phyloP scores from a whole-genome alignment of 2,329 filamentous ascomycete genomes.

The Elsinoe australis region DNA sequence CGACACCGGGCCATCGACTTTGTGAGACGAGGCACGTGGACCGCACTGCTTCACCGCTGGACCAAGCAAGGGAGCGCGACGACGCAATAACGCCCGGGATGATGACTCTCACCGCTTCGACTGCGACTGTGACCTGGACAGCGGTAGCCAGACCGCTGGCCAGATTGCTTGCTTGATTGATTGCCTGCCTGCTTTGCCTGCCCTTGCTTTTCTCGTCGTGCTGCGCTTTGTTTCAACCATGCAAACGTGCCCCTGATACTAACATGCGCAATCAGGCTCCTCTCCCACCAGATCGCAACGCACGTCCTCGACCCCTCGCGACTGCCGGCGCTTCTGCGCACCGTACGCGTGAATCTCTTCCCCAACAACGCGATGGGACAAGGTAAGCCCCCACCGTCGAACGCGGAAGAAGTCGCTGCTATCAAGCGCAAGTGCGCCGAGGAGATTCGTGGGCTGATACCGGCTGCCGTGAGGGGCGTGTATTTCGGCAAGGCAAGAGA shows the following conservation, averaged over 20 bases:
- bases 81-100: background rate
- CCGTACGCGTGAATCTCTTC: constrained; percentile 71
- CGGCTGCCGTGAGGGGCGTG: constrained; percentile 37
- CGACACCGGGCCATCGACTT: constrained; percentile 7
- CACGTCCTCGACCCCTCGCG: constrained; percentile 38
- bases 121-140: background rate
- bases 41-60: constrained; percentile 7
- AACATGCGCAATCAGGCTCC: constrained; percentile 40
- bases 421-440: constrained; percentile 62
- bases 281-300: constrained; percentile 39
- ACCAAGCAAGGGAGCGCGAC: background rate
- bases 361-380: constrained; percentile 72
- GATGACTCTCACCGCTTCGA: background rate
- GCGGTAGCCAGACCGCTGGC: too few species aligned
- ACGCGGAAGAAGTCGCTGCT: constrained; percentile 51
- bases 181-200: too few species aligned
- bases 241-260: too few species aligned
- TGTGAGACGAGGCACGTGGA: too few species aligned
- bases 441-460: constrained; percentile 45
- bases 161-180: too few species aligned
- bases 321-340: constrained; percentile 49
- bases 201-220: too few species aligned
- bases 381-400: constrained; percentile 53
- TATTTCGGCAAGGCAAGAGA: constrained; percentile 35
- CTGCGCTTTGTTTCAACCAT: too few species aligned